phyloP scores from a whole-genome alignment of 129 eudicot species.

The Artemisia tridentata region DNA sequence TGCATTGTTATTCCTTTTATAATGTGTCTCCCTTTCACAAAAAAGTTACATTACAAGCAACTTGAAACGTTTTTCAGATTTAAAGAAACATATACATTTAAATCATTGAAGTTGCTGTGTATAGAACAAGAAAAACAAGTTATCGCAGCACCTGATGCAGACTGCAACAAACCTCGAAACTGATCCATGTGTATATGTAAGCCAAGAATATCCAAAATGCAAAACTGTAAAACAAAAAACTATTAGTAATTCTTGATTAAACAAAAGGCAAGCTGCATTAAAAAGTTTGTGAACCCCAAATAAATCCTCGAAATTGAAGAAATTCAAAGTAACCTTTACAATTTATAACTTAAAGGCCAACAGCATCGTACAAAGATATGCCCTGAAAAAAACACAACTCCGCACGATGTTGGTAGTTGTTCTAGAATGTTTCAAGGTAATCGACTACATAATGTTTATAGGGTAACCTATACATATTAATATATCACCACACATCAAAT shows the following conservation, averaged over 20 bases:
- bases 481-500: too few relatives aligned
- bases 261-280: conserved; percentile 6
- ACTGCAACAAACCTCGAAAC: conserved; percentile 20
- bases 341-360: too few relatives aligned
- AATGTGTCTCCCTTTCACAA: too few relatives aligned
- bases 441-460: too few relatives aligned
- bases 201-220: conserved; percentile 32
- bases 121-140: conserved; percentile 12
- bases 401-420: too few relatives aligned
- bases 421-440: too few relatives aligned
- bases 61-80: conserved; percentile 7
- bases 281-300: conserved; percentile 25
- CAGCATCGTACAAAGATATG: too few relatives aligned
- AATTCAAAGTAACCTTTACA: too few relatives aligned
- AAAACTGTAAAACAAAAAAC: neutral
- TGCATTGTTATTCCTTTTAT: too few relatives aligned
- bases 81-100: conserved; percentile 13
- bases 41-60: conserved; percentile 4
- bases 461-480: too few relatives aligned
- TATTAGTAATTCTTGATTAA: neutral
- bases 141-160: conserved; percentile 9
- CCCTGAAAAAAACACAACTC: too few relatives aligned
- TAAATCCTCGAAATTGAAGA: neutral
- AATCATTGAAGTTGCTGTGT: conserved; percentile 11
- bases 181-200: conserved; percentile 4